Evolutionary conservation across 108 stramenopile species (phyloP).

Genomic region (Cyclostephanos tholiformis): DNA sequence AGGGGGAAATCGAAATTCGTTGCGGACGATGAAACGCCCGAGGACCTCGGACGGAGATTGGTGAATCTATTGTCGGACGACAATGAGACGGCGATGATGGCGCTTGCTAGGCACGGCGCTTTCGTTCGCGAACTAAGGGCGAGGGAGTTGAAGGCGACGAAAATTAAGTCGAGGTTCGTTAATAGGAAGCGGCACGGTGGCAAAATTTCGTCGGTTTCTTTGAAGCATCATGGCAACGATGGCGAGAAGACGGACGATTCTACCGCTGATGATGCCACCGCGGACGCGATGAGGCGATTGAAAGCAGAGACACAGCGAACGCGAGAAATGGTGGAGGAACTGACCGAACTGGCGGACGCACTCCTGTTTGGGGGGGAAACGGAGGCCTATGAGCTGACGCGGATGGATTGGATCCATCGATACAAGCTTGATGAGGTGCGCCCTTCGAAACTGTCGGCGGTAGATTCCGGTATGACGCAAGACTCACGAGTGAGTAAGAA

Average conservation of each 20-base stretch:
- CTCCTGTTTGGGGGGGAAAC: conserved; percentile 69
- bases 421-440: conserved; percentile 29
- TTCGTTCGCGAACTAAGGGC: conserved; percentile 29
- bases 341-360: conserved; percentile 72
- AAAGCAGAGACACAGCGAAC: conserved; percentile 35
- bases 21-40: conserved; percentile 21
- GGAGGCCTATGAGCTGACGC: conserved; percentile 70
- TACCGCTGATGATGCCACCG: conserved; percentile 4
- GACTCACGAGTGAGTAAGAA: conserved; percentile 3
- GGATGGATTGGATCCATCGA: conserved; percentile 52
- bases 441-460: not conserved
- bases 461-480: conserved; percentile 12
- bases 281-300: conserved; percentile 11
- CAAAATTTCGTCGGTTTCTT: conserved; percentile 1
- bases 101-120: conserved; percentile 69
- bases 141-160: conserved; percentile 22
- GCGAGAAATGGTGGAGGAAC: conserved; percentile 51
- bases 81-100: conserved; percentile 64
- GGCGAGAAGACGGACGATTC: conserved; percentile 1
- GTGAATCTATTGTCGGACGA: conserved; percentile 52
- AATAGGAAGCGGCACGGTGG: conserved; percentile 39
- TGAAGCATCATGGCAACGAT: conserved; percentile 8
- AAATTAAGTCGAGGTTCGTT: conserved; percentile 21
- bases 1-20: conserved; percentile 23
- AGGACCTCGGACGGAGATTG: conserved; percentile 53